Conservation (phyloP, 1,139 yeast species). For the Hanseniaspora uvarum region DNA sequence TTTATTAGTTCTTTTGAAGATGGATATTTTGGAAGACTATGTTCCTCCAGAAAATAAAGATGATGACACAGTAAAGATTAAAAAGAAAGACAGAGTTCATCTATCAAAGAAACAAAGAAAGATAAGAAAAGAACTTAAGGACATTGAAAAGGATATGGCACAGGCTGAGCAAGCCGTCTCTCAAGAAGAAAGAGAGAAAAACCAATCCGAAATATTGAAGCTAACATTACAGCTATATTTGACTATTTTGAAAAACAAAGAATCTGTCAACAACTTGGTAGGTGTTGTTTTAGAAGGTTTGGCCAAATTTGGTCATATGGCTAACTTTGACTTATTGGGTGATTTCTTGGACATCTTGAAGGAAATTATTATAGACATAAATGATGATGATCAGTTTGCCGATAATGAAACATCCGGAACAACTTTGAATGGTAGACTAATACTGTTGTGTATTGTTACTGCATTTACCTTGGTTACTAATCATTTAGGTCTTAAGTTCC, state of each 20-base stretch:
- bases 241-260: constrained; percentile 50
- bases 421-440: constrained; percentile 47
- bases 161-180: constrained; percentile 81
- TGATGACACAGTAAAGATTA: constrained; percentile 42
- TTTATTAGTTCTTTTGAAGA: constrained; percentile 58
- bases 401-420: constrained; percentile 24
- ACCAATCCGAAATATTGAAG: constrained; percentile 76
- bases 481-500: constrained; percentile 55
- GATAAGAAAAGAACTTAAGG: constrained; percentile 72
- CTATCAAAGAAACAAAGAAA: constrained; percentile 79
- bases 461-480: constrained; percentile 78
- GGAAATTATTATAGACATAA: constrained; percentile 57
- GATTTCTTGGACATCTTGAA: constrained; percentile 82
- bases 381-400: constrained; percentile 30
- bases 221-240: constrained; percentile 61
- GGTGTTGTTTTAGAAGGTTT: constrained; percentile 87
- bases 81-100: constrained; percentile 82
- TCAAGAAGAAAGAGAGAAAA: constrained; percentile 72
- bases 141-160: constrained; percentile 79
- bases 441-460: constrained; percentile 73
- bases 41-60: constrained; percentile 50
- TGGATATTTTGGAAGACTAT: constrained; percentile 69
- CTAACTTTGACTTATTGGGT: constrained; percentile 82
- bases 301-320: constrained; percentile 82
- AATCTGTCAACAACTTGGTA: constrained; percentile 54